Percentiles rank a stretch among this genome's conserved stretches.
These are phyloP conservation scores for Amaranthus hypochondriacus DNA, from an alignment of 148 eudicot species.

Conservation along the genomic window DNA sequence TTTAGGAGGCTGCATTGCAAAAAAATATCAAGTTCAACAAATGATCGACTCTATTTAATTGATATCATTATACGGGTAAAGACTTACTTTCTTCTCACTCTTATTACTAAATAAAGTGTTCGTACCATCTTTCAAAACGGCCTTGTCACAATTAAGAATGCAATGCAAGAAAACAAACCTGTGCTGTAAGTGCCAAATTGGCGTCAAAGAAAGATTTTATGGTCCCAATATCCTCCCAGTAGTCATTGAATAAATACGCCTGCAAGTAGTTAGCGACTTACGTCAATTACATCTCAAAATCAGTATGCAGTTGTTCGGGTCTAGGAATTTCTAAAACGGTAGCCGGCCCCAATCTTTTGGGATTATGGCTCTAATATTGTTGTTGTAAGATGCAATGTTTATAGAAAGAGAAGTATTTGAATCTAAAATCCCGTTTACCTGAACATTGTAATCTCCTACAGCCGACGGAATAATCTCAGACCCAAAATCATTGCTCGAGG, in stretches of 20 bases:
- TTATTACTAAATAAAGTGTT: too few relatives aligned
- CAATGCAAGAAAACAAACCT: conserved; percentile 39
- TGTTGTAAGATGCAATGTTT: neutral
- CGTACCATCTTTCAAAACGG: too few relatives aligned
- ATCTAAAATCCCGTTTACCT: conserved; percentile 24
- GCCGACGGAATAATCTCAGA: conserved; percentile 77
- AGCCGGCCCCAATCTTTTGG: too few relatives aligned
- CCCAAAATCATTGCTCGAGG: conserved; percentile 66
- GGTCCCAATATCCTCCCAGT: conserved; percentile 98
- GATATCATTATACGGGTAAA: too few relatives aligned
- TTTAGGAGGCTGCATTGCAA: conserved; percentile 56
- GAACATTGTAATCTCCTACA: conserved; percentile 65
- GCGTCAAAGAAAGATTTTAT: conserved; percentile 91
- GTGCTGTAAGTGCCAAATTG: conserved; percentile 84
- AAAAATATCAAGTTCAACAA: neutral
- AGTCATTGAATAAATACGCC: conserved; percentile 88
- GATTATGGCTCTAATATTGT: too few relatives aligned
- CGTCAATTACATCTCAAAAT: neutral
- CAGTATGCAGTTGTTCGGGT: neutral
- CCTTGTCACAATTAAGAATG: too few relatives aligned
- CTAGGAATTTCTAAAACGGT: too few relatives aligned
- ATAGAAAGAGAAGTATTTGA: neutral
- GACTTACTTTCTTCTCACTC: too few relatives aligned
- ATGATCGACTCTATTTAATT: neutral
- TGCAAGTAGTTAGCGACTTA: conserved; percentile 20